These are phyloP conservation scores for Fusarium compactum DNA, from an alignment of 2,329 filamentous ascomycete species.

Conservation along the genomic window DNA sequence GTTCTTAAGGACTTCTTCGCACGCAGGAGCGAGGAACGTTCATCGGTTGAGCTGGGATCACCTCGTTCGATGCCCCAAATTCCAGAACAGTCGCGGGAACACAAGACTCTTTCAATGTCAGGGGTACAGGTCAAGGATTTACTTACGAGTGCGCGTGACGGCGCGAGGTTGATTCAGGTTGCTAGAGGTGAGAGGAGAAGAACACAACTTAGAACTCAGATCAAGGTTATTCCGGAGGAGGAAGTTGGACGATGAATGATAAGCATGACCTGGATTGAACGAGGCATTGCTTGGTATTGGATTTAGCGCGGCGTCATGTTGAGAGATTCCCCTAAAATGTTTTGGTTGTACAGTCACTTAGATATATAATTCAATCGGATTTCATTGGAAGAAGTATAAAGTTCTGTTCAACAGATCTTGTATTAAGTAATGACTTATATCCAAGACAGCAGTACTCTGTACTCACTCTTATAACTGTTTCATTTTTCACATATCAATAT, in stretches of 20 bases:
- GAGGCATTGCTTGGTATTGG: conserved; percentile 17
- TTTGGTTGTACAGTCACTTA: conserved; percentile 3
- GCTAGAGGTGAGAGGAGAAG: conserved; percentile 51
- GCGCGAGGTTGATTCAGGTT: conserved; percentile 35
- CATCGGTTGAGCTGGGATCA: conserved; percentile 23
- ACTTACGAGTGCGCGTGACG: conserved; percentile 43
- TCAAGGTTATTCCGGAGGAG: conserved; percentile 52
- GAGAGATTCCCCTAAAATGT: conserved; percentile 30
- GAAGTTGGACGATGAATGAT: conserved; percentile 13
- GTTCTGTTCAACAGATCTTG: background rate
- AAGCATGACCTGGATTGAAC: background rate
- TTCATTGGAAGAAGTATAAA: background rate
- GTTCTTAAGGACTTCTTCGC: conserved; percentile 42
- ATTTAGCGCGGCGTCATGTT: conserved; percentile 39
- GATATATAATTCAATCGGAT: background rate
- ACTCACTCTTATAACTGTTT: background rate
- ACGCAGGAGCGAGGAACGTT: conserved; percentile 42
- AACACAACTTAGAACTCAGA: conserved; percentile 53
- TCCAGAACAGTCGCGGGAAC: conserved; percentile 17
- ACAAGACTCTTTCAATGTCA: conserved; percentile 33
- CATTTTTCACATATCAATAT: background rate
- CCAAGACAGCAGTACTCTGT: background rate
- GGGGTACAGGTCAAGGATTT: conserved; percentile 45
- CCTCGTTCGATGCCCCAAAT: conserved; percentile 24
- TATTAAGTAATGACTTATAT: background rate